These are phyloP conservation scores for Solidago caesia DNA, from an alignment of 129 eudicot species.

Conservation along the genomic window DNA sequence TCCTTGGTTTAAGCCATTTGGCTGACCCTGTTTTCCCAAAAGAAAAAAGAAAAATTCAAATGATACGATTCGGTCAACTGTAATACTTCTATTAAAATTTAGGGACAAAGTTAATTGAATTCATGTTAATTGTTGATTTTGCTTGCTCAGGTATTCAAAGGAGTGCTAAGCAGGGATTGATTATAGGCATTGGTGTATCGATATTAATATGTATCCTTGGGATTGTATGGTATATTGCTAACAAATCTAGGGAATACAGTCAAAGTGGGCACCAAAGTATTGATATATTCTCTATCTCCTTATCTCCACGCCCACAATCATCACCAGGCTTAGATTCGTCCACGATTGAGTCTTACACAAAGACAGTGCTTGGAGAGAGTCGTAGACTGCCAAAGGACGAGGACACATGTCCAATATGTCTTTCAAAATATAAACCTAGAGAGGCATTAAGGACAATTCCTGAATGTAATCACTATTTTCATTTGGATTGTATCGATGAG, in stretches of 20 bases:
- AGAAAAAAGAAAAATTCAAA: not conserved
- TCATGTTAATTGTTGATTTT: not conserved
- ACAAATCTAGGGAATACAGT: constrained; percentile 16
- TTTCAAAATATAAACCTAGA: constrained; percentile 53
- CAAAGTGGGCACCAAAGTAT: constrained; percentile 8
- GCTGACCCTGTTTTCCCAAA: not conserved
- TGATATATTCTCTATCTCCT: constrained; percentile 7
- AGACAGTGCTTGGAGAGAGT: constrained; percentile 62
- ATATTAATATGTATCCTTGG: constrained; percentile 20
- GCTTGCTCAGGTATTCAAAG: constrained; percentile 5
- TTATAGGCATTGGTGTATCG: constrained; percentile 22
- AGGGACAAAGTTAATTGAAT: not conserved
- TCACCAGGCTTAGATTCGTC: constrained; percentile 53
- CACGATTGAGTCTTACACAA: constrained; percentile 66
- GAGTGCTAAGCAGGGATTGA: constrained; percentile 17
- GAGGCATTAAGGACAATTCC: constrained; percentile 66
- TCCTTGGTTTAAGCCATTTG: too few species aligned
- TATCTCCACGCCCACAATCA: constrained; percentile 22
- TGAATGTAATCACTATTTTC: constrained; percentile 72
- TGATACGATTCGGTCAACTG: not conserved
- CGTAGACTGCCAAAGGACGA: constrained; percentile 56
- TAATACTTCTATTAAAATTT: too few species aligned
- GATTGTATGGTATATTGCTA: not conserved
- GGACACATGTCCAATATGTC: constrained; percentile 59
- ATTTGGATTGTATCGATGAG: constrained; percentile 69